Conservation (phyloP, 1,284 basidiomycete species). For the Microbotryum silenes-acaulis region DNA sequence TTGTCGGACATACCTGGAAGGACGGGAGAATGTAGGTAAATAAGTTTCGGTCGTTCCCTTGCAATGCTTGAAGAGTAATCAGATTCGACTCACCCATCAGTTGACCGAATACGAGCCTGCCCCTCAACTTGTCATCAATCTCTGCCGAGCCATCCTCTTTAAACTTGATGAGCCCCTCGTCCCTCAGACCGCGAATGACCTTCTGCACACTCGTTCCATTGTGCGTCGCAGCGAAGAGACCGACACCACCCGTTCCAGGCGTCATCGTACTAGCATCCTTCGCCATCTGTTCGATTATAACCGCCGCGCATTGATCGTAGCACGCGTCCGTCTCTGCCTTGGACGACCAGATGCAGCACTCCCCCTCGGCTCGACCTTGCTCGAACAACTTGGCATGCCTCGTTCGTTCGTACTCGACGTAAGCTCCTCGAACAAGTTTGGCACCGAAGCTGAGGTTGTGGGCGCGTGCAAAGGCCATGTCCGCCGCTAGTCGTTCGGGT, state of each 20-base stretch:
- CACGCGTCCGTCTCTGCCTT: slow-evolving; percentile 72
- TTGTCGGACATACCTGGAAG: slow-evolving; percentile 36
- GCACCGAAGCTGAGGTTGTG: slow-evolving; percentile 75
- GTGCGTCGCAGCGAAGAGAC: slow-evolving; percentile 33
- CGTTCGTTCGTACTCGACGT: slow-evolving; percentile 67
- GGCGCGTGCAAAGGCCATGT: slow-evolving; percentile 47
- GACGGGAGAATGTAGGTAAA: background rate
- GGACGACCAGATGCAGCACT: slow-evolving; percentile 58
- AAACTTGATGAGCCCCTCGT: slow-evolving; percentile 22
- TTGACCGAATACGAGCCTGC: slow-evolving; percentile 33
- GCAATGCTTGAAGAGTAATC: background rate
- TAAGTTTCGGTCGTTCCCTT: background rate
- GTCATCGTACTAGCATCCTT: slow-evolving; percentile 14
- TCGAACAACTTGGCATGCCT: slow-evolving; percentile 30
- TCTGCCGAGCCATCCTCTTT: slow-evolving; percentile 17
- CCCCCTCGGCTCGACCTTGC: slow-evolving; percentile 35
- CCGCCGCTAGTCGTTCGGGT: slow-evolving; percentile 13
- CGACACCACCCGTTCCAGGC: slow-evolving; percentile 6
- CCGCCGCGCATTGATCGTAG: slow-evolving; percentile 61
- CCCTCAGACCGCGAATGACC: slow-evolving; percentile 21
- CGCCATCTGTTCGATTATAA: slow-evolving; percentile 57
- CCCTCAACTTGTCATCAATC: slow-evolving; percentile 30
- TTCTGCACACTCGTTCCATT: slow-evolving; percentile 32
- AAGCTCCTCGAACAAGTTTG: slow-evolving; percentile 92
- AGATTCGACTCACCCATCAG: slow-evolving; percentile 28